These are phyloP conservation scores for Penicillium glabrum DNA, from an alignment of 2,329 filamentous ascomycete genomes.

Conservation along the genomic window DNA sequence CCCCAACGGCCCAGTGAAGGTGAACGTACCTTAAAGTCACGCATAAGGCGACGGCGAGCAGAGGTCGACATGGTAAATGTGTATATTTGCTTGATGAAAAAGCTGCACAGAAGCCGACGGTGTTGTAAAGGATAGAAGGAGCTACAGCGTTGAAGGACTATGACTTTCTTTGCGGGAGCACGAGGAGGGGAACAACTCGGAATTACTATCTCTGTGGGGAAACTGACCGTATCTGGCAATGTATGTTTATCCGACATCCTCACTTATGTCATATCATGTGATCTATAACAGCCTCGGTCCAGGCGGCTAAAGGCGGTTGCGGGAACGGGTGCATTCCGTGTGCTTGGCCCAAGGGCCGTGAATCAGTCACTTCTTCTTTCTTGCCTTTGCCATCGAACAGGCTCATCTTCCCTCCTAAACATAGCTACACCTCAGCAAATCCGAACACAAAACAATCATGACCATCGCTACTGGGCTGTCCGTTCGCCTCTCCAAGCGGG, in stretches of 20 bases:
- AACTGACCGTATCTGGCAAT: conserved; percentile 1
- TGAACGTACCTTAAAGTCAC: conserved; percentile 87
- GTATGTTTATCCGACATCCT: neutral
- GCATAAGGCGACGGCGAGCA: conserved; percentile 93
- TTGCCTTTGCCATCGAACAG: neutral
- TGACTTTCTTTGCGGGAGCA: neutral
- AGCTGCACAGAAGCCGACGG: neutral
- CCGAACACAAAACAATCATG: conserved; percentile 12
- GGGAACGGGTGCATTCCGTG: conserved; percentile 19
- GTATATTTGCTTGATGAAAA: neutral
- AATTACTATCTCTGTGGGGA: conserved; percentile 18
- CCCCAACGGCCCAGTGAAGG: neutral
- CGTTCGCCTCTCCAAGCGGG: conserved; percentile 28
- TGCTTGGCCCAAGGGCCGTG: neutral
- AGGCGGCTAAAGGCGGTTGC: conserved; percentile 27
- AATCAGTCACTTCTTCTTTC: conserved; percentile 3
- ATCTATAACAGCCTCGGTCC: conserved; percentile 27
- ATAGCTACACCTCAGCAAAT: neutral
- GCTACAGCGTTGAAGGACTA: neutral
- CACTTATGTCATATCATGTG: conserved; percentile 18
- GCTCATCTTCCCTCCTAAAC: neutral
- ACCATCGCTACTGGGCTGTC: conserved; percentile 23
- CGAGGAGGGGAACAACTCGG: conserved; percentile 18
- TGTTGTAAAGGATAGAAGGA: neutral
- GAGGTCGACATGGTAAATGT: conserved; percentile 75